These are phyloP conservation scores for Avena eriantha DNA, from an alignment of 176 grass and related monocot genomes.

Conservation along the genomic window DNA sequence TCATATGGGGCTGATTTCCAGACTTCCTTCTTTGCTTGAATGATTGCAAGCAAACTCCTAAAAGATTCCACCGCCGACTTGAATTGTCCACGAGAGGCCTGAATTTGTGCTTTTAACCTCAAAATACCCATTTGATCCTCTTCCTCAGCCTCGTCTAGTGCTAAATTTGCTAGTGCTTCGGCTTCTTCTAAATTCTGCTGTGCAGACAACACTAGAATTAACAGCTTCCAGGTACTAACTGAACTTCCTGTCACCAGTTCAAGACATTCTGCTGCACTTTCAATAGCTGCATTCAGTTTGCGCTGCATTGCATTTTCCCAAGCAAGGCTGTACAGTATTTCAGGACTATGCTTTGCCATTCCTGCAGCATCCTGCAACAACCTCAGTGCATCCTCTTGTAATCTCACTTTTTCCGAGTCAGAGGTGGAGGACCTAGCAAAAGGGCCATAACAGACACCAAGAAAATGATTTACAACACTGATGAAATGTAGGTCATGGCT, in stretches of 20 bases:
- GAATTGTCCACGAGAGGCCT: slow-evolving; percentile 67
- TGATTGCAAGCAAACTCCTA: slow-evolving; percentile 74
- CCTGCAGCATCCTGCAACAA: slow-evolving; percentile 58
- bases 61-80: slow-evolving; percentile 85
- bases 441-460: slow-evolving; percentile 82
- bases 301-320: slow-evolving; percentile 89
- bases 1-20: slow-evolving; percentile 55
- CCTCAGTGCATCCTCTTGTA: slow-evolving; percentile 74
- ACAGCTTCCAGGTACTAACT: slow-evolving; percentile 80
- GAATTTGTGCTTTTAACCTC: slow-evolving; percentile 79
- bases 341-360: slow-evolving; percentile 68
- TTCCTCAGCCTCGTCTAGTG: slow-evolving; percentile 78
- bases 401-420: slow-evolving; percentile 62
- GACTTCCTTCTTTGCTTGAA: slow-evolving; percentile 71
- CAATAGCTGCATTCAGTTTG: slow-evolving; percentile 81
- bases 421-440: slow-evolving; percentile 76
- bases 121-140: slow-evolving; percentile 78
- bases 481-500: slow-evolving; percentile 66
- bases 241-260: slow-evolving; percentile 82
- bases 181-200: slow-evolving; percentile 82
- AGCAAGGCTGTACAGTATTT: slow-evolving; percentile 83
- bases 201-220: slow-evolving; percentile 80
- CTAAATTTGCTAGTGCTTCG: slow-evolving; percentile 81
- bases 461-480: slow-evolving; percentile 74
- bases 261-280: slow-evolving; percentile 76